Percentiles rank a stretch among this genome's conserved stretches.
These are phyloP conservation scores for Pleurotus citrinopileatus DNA, from an alignment of 768 basidiomycete species.

Conservation along the genomic window DNA sequence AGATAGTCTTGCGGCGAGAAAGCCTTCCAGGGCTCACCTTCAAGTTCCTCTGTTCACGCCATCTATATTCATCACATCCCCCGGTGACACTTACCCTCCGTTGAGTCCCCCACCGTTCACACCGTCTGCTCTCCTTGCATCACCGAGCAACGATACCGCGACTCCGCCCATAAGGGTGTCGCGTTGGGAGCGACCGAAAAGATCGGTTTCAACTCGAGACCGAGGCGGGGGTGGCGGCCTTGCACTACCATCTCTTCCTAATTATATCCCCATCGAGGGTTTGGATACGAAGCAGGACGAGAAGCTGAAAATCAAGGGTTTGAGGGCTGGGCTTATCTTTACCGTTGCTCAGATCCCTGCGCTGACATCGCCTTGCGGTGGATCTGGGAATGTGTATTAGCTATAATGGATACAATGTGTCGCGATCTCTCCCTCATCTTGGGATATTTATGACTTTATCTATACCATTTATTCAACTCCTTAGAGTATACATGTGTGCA, in stretches of 20 bases:
- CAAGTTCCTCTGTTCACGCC: slow-evolving; percentile 1
- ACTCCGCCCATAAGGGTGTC: background rate
- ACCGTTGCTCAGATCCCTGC: slow-evolving; percentile 1
- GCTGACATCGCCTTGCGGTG: background rate
- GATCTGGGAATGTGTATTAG: background rate
- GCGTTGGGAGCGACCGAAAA: background rate
- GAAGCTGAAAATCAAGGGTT: background rate
- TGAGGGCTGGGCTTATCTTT: slow-evolving; percentile 2
- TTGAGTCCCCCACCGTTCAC: background rate
- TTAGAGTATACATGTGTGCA: no score
- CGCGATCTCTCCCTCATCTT: no score
- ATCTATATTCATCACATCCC: slow-evolving; percentile 1
- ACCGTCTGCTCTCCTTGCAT: background rate
- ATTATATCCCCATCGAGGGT: slow-evolving; percentile 5
- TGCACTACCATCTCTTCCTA: background rate
- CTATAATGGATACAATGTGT: no score
- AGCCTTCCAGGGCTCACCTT: background rate
- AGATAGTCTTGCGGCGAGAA: background rate
- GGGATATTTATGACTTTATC: no score
- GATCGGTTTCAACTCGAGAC: background rate
- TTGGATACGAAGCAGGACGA: slow-evolving; percentile 8
- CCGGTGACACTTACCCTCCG: background rate
- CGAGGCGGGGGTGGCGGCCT: background rate
- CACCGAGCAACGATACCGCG: background rate
- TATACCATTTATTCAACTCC: no score